phyloP scores from a whole-genome alignment of 768 basidiomycete genomes.

The Hygrophoropsis aurantiaca region DNA sequence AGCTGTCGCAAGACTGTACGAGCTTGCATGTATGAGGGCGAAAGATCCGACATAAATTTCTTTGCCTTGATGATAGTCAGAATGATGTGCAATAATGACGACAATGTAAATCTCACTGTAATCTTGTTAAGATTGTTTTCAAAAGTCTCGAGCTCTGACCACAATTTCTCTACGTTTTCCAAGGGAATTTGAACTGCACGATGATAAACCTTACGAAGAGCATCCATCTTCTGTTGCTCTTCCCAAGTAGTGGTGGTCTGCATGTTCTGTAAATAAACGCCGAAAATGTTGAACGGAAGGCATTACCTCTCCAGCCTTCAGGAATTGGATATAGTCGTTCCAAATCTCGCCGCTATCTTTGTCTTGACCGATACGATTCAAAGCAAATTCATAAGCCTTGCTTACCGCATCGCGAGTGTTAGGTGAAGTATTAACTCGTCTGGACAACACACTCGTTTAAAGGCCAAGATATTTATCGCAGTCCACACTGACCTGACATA shows the following conservation, averaged over 20 bases:
- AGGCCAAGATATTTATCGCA: slow-evolving; percentile 4
- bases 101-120: slow-evolving; percentile 47
- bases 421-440: slow-evolving; percentile 68
- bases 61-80: slow-evolving; percentile 61
- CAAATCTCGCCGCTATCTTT: slow-evolving; percentile 91
- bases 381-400: slow-evolving; percentile 91
- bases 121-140: slow-evolving; percentile 88
- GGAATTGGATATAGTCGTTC: slow-evolving; percentile 90
- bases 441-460: slow-evolving; percentile 28
- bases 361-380: slow-evolving; percentile 88
- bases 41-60: slow-evolving; percentile 92
- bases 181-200: slow-evolving; percentile 93
- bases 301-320: slow-evolving; percentile 76
- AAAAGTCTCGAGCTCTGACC: slow-evolving; percentile 92
- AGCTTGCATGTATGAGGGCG: slow-evolving; percentile 93
- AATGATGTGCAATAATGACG: not conserved
- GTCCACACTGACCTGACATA: slow-evolving; percentile 76
- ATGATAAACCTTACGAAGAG: slow-evolving; percentile 87
- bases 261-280: slow-evolving; percentile 5
- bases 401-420: slow-evolving; percentile 73
- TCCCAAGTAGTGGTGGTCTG: slow-evolving; percentile 88
- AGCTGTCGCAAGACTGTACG: slow-evolving; percentile 85
- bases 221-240: slow-evolving; percentile 93
- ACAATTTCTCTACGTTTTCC: slow-evolving; percentile 88
- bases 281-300: not conserved